These are phyloP conservation scores for Aspergillus aculeatinus DNA, from an alignment of 2,329 filamentous ascomycete species.

Conservation along the genomic window DNA sequence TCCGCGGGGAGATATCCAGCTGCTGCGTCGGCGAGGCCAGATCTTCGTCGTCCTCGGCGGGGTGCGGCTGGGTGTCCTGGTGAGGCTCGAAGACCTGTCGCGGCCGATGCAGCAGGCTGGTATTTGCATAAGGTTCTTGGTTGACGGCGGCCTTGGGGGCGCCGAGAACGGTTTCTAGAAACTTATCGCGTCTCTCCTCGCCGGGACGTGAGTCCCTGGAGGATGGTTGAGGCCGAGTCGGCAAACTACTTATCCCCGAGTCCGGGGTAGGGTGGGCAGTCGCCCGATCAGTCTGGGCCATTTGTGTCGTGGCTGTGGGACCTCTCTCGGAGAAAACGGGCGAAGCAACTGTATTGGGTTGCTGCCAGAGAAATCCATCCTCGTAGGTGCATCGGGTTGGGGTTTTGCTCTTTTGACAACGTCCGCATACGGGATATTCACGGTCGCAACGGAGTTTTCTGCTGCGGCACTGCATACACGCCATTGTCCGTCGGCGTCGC, in stretches of 20 bases:
- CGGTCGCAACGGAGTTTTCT: constrained; percentile 46
- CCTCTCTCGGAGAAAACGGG: constrained; percentile 27
- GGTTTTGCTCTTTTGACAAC: constrained; percentile 40
- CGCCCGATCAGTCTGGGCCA: constrained; percentile 24
- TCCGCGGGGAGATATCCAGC: constrained; percentile 33
- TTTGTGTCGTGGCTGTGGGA: constrained; percentile 18
- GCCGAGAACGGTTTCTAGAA: constrained; percentile 37
- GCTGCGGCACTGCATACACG: constrained; percentile 43
- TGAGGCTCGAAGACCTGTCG: constrained; percentile 15
- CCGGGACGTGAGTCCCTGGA: constrained; percentile 12
- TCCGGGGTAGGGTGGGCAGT: constrained; percentile 28
- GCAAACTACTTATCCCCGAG: constrained; percentile 30
- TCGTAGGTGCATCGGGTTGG: constrained; percentile 42
- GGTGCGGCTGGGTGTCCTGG: constrained; percentile 12
- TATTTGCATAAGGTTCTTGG: constrained; percentile 31
- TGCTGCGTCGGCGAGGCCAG: constrained; percentile 32
- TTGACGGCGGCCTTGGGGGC: constrained; percentile 35
- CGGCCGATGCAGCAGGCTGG: constrained; percentile 30
- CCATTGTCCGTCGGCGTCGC: constrained; percentile 41
- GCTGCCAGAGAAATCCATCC: constrained; percentile 42
- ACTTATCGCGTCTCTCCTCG: constrained; percentile 31
- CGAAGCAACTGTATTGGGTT: constrained; percentile 35
- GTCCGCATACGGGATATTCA: constrained; percentile 41
- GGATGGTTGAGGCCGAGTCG: constrained; percentile 25
- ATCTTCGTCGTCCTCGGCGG: constrained; percentile 20